Conservation (phyloP, 2,329 filamentous ascomycete genomes). For the Phoma sp. region DNA sequence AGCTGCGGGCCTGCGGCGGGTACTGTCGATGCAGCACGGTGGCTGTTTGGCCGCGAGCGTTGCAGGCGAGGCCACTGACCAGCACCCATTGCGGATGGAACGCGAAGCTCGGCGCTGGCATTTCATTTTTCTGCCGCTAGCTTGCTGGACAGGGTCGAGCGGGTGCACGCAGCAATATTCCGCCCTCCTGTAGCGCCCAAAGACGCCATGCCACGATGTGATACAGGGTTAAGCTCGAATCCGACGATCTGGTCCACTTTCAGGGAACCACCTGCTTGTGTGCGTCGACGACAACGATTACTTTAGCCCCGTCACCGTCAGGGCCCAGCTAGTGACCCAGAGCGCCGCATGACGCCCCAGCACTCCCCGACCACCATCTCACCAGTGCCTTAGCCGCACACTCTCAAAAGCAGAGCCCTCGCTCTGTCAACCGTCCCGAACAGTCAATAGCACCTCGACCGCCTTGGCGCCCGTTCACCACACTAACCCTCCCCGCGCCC, state of each 20-base stretch:
- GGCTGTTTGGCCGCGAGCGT: slow-evolving; percentile 23
- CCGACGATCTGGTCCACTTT: slow-evolving; percentile 51
- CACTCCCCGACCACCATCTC: slow-evolving; percentile 40
- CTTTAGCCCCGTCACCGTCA: slow-evolving; percentile 45
- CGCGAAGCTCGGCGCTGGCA: slow-evolving; percentile 31
- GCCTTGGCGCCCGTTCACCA: slow-evolving; percentile 39
- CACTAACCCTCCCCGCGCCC: slow-evolving; percentile 36
- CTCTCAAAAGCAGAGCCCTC: slow-evolving; percentile 47
- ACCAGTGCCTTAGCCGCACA: slow-evolving; percentile 46
- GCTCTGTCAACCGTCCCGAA: slow-evolving; percentile 44
- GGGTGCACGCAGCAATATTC: slow-evolving; percentile 8
- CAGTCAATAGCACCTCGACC: slow-evolving; percentile 44
- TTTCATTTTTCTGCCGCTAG: slow-evolving; percentile 42
- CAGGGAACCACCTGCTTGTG: slow-evolving; percentile 38
- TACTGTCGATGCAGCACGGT: slow-evolving; percentile 23
- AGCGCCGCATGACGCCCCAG: slow-evolving; percentile 48
- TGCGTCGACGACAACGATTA: slow-evolving; percentile 40
- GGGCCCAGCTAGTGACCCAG: slow-evolving; percentile 40
- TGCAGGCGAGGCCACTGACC: slow-evolving; percentile 32
- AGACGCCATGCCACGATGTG: slow-evolving; percentile 50
- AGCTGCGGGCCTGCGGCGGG: slow-evolving; percentile 29
- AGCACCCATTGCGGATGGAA: slow-evolving; percentile 30
- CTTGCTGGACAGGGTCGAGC: slow-evolving; percentile 9
- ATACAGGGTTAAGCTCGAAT: slow-evolving; percentile 49
- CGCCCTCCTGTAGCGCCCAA: slow-evolving; percentile 29